Percentiles rank a stretch among this genome's conserved stretches.
phyloP scores from a whole-genome alignment of 2,329 filamentous ascomycete genomes.

The Fusarium abutilonis region DNA sequence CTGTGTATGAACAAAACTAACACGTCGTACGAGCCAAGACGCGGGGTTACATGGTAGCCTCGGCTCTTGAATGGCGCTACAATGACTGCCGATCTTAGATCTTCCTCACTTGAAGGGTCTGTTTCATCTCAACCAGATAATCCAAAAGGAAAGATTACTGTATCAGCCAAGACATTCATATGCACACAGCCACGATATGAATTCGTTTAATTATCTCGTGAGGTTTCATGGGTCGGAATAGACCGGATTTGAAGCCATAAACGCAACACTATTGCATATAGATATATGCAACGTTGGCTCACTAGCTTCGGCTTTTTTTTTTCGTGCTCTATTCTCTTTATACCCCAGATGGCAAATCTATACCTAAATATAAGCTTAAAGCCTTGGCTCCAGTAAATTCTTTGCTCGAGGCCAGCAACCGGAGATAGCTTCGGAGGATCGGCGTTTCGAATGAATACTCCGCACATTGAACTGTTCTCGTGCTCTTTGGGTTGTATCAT shows the following conservation, averaged over 20 bases:
- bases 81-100: constrained; percentile 8
- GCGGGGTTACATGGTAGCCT: background rate
- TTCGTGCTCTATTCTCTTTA: background rate
- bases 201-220: background rate
- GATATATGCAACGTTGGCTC: background rate
- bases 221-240: constrained; percentile 8
- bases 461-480: constrained; percentile 13
- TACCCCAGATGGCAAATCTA: constrained; percentile 1
- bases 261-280: background rate
- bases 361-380: constrained; percentile 19
- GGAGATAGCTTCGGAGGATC: constrained; percentile 35
- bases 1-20: background rate
- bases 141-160: background rate
- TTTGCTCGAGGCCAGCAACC: constrained; percentile 1
- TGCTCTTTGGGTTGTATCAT: too few species aligned
- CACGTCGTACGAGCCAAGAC: background rate
- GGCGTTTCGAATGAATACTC: constrained; percentile 34
- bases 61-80: background rate
- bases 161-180: background rate
- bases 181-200: background rate
- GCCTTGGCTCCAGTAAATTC: constrained; percentile 21
- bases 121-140: background rate
- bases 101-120: background rate
- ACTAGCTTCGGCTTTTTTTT: background rate
- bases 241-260: constrained; percentile 2